Conservation (phyloP, 2,329 filamentous ascomycete genomes). For the Fusarium pseudograminearum region DNA sequence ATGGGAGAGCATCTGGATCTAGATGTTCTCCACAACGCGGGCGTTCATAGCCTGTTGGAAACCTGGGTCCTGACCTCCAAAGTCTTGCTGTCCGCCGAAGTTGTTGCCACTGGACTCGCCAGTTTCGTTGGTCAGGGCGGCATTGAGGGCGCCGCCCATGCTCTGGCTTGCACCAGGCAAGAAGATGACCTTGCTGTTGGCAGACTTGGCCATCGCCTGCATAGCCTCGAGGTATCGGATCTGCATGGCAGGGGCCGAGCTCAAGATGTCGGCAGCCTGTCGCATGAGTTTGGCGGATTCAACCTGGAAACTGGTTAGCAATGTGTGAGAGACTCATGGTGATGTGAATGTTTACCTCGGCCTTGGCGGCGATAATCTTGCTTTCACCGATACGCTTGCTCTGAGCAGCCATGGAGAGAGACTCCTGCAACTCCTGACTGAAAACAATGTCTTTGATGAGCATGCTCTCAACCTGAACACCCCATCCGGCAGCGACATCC, state of each 20-base stretch:
- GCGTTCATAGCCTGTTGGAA: constrained; percentile 87
- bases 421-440: constrained; percentile 93
- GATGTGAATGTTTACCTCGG: constrained; percentile 67
- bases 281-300: constrained; percentile 95
- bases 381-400: constrained; percentile 98
- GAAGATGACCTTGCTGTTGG: constrained; percentile 91
- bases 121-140: constrained; percentile 57
- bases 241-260: constrained; percentile 95
- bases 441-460: constrained; percentile 99
- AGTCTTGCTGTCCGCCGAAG: constrained; percentile 58
- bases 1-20: constrained; percentile 49
- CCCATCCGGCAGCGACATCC: constrained; percentile 93
- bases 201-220: constrained; percentile 97
- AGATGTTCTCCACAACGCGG: constrained; percentile 88
- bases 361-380: constrained; percentile 97
- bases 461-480: constrained; percentile 97
- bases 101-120: constrained; percentile 66
- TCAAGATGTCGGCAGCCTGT: constrained; percentile 93
- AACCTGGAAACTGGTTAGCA: constrained; percentile 61
- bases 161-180: constrained; percentile 73
- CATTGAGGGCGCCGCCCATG: constrained; percentile 60
- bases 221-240: constrained; percentile 98
- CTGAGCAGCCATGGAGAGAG: constrained; percentile 97
- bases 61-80: constrained; percentile 66
- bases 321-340: not conserved